Evolutionary conservation across 352 stramenopile genomes (phyloP).

Genomic region (Bremia lactucae): DNA sequence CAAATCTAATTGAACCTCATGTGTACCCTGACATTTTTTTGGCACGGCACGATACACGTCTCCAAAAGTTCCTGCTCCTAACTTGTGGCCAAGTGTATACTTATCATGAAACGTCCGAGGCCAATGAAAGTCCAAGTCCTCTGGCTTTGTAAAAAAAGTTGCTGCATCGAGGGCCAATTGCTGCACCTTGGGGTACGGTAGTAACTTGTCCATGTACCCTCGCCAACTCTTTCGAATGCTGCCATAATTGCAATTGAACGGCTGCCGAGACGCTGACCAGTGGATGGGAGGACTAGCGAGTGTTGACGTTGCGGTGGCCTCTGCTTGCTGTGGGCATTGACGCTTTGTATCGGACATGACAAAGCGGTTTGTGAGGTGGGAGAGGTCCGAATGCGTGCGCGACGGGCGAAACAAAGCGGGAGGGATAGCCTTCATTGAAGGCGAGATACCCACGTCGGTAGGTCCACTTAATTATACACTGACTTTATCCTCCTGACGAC

Average conservation of each 20-base stretch:
- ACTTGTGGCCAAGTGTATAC: constrained; percentile 40
- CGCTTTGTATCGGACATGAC: too few species aligned
- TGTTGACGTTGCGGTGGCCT: constrained; percentile 7
- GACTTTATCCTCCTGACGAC: too few species aligned
- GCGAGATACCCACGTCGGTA: too few species aligned
- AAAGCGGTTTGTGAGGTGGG: too few species aligned
- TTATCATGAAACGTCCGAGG: constrained; percentile 41
- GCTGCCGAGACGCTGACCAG: constrained; percentile 6
- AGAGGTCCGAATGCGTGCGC: too few species aligned
- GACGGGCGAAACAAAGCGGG: too few species aligned
- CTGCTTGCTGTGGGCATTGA: constrained; percentile 18
- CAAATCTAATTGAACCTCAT: constrained; percentile 34
- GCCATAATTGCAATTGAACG: constrained; percentile 24
- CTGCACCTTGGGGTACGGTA: constrained; percentile 34
- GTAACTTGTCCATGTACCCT: constrained; percentile 29
- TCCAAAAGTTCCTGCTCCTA: constrained; percentile 66
- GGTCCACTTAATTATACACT: too few species aligned
- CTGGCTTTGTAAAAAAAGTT: constrained; percentile 45
- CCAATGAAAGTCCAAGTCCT: constrained; percentile 57
- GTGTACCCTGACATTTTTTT: constrained; percentile 1
- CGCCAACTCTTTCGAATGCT: constrained; percentile 57
- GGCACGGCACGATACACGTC: constrained; percentile 46
- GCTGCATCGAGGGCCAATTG: constrained; percentile 39
- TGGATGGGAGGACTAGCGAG: constrained; percentile 8
- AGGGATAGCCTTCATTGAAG: too few species aligned